phyloP scores from a whole-genome alignment of 768 basidiomycete species.

The Tylopilus sp. region DNA sequence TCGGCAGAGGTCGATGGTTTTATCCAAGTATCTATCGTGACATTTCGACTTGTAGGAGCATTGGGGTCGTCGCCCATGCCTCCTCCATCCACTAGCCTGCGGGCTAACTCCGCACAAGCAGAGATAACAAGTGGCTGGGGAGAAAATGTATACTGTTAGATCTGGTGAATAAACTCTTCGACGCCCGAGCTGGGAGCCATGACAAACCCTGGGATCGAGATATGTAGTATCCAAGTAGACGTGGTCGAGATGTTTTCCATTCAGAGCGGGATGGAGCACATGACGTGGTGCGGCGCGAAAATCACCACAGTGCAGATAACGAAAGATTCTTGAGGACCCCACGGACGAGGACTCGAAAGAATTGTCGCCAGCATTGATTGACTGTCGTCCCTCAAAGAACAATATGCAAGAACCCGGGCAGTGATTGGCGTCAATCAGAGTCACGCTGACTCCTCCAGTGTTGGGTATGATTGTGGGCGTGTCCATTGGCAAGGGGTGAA shows the following conservation, averaged over 20 bases:
- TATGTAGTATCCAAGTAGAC: conserved; percentile 97
- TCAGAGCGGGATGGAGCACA: conserved; percentile 78
- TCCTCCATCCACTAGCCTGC: conserved; percentile 47
- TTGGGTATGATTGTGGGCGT: conserved; percentile 69
- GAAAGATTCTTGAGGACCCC: conserved; percentile 66
- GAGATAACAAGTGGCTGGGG: conserved; percentile 92
- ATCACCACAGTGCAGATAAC: conserved; percentile 95
- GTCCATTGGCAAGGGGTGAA: conserved; percentile 83
- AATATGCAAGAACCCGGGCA: conserved; percentile 97
- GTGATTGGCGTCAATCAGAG: conserved; percentile 97
- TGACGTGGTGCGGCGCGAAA: conserved; percentile 89
- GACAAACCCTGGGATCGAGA: conserved; percentile 73
- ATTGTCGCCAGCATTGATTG: conserved; percentile 84
- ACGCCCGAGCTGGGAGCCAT: not conserved
- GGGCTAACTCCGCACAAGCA: conserved; percentile 85
- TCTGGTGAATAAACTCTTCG: conserved; percentile 3
- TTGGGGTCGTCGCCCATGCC: conserved; percentile 23
- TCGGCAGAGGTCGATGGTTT: conserved; percentile 23
- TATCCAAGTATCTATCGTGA: conserved; percentile 55
- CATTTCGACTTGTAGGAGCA: conserved; percentile 20
- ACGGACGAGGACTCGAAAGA: conserved; percentile 66
- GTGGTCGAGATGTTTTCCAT: conserved; percentile 77
- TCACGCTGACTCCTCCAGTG: conserved; percentile 83
- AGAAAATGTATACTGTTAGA: conserved; percentile 80
- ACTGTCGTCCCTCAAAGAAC: conserved; percentile 90